phyloP scores from a whole-genome alignment of 208 protist genomes.

The Acanthamoeba lenticulata region DNA sequence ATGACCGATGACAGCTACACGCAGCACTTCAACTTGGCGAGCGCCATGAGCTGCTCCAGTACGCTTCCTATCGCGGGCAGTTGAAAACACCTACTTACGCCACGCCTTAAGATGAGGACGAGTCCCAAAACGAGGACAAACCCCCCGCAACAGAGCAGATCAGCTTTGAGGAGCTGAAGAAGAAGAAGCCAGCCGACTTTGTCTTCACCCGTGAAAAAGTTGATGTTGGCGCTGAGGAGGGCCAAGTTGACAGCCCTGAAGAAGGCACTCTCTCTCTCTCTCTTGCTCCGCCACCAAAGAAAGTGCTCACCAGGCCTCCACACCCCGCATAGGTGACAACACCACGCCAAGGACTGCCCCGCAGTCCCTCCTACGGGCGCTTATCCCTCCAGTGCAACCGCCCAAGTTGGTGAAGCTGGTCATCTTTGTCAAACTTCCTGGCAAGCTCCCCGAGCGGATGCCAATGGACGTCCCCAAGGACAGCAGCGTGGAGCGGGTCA shows the following conservation, averaged over 20 bases:
- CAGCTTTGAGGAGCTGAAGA: background rate
- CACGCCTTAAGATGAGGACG: background rate
- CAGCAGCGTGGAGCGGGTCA: background rate
- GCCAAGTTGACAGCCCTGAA: background rate
- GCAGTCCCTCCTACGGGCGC: background rate
- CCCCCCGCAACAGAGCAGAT: background rate
- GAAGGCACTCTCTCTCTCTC: background rate
- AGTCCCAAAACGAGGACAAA: background rate
- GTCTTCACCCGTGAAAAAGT: background rate
- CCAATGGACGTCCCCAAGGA: background rate
- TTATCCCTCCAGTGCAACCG: background rate
- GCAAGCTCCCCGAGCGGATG: background rate
- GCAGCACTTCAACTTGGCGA: background rate
- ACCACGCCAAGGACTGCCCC: background rate
- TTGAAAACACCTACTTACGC: background rate
- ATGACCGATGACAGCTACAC: background rate
- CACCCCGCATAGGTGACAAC: no score
- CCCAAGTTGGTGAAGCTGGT: background rate
- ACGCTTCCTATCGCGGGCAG: no score
- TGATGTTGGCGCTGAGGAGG: background rate
- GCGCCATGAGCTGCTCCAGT: background rate
- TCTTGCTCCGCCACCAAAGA: background rate
- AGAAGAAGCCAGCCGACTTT: background rate
- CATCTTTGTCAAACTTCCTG: background rate
- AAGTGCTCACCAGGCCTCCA: background rate